Evolutionary conservation across 306 rosid genomes (phyloP), one percentile per base, ranked within the genome.

Genomic region (Rosa persica): DNA sequence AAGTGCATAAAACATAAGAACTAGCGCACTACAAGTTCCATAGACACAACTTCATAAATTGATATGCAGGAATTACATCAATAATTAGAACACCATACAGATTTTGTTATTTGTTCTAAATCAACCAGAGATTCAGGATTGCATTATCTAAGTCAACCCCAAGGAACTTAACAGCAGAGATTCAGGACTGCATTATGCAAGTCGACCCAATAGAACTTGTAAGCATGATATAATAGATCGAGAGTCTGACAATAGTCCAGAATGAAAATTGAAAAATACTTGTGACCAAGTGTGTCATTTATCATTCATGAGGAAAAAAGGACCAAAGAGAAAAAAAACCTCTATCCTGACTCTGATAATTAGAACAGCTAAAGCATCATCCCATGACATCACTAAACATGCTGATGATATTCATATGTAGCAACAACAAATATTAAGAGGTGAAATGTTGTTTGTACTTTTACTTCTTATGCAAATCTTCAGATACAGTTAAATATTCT

Each of bases 1-100:
- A 57, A 77, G 36, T 34, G 47, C 72, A 47, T 15, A 36, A 74
- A 22, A 15, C 43, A 54, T 36, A 68, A 17, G 16, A 46, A 81
- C 19, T 15, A 51, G 30, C 11, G 42, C 39, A 3, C 19, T 65
- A 25, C 0, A 1, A 69, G 27, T 19, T 67, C 51, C 27, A 23
- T 2, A 67, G 71, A 62, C 62, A 19, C 25, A 22, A 71, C 70
- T 60, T 40, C 48, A 47, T 57, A 27, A 34, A 43, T 8, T 15
- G 11, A 67, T 49, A n/a, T 0, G 27, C 61, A 51, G 7, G 40
- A 8, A 38, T 40, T 49, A 61, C 67, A 23, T 5, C 3, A 5
- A 34, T 27, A 27, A n/a, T n/a, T 57, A 22, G 62, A 57, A 9
- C 15, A 57, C 30, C 5, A 57, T 22, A n/a, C 62, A 57, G 15